Evolutionary conservation across 768 basidiomycete species (phyloP).

Genomic region (Russula lepida): DNA sequence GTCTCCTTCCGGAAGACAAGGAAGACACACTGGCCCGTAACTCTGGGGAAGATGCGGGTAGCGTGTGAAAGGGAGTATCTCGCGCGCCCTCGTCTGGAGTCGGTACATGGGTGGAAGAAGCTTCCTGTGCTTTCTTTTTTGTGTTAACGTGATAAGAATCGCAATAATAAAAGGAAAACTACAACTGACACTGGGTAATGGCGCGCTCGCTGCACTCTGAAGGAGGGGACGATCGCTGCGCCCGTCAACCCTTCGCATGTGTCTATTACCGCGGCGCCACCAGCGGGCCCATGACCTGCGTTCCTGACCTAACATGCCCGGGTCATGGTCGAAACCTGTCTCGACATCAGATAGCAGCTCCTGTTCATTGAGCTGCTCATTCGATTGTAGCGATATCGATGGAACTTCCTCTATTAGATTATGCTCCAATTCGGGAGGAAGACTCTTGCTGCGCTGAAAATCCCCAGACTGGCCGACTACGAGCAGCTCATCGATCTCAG

Average conservation of each 20-base stretch:
- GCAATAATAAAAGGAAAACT: background rate
- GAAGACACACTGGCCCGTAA: background rate
- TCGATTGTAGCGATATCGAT: background rate
- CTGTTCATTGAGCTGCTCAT: background rate
- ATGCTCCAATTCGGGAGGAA: conserved; percentile 40
- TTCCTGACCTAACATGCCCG: conserved; percentile 3
- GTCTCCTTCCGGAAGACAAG: background rate
- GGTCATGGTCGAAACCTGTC: background rate
- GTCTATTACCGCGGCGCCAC: conserved; percentile 58
- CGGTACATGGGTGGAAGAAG: background rate
- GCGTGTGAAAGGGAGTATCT: background rate
- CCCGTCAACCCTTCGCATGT: conserved; percentile 6
- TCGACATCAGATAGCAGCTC: conserved; percentile 15
- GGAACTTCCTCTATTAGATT: background rate
- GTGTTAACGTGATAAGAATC: background rate
- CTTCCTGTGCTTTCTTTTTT: background rate
- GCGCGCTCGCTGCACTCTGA: background rate
- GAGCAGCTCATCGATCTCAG: conserved; percentile 9
- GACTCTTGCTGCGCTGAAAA: conserved; percentile 45
- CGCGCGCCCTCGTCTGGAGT: background rate
- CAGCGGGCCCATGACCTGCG: conserved; percentile 71
- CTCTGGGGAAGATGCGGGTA: background rate
- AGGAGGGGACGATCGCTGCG: background rate
- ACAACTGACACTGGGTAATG: conserved; percentile 1
- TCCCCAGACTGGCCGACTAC: conserved; percentile 20